phyloP scores from a whole-genome alignment of 768 basidiomycete genomes.

The Fomitopsis pulvina region DNA sequence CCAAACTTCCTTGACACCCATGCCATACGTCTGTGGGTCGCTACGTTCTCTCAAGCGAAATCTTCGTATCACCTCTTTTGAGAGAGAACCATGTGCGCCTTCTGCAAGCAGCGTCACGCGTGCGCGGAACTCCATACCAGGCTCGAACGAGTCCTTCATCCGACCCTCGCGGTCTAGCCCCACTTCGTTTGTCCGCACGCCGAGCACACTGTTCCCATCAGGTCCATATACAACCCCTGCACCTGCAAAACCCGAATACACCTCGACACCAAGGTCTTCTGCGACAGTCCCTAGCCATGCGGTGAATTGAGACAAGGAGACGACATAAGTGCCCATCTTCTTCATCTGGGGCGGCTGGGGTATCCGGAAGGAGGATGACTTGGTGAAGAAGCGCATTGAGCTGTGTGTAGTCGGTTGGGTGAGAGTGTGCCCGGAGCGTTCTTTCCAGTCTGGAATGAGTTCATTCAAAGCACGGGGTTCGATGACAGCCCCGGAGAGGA shows the following conservation, averaged over 20 bases:
- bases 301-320: slow-evolving; percentile 83
- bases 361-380: slow-evolving; percentile 62
- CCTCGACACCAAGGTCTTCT: slow-evolving; percentile 83
- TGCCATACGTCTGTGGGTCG: slow-evolving; percentile 91
- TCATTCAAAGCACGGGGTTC: slow-evolving; percentile 90
- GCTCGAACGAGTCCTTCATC: slow-evolving; percentile 86
- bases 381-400: slow-evolving; percentile 81
- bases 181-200: slow-evolving; percentile 90
- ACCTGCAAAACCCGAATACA: slow-evolving; percentile 97
- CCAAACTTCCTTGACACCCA: slow-evolving; percentile 98
- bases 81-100: slow-evolving; percentile 89
- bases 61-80: slow-evolving; percentile 68
- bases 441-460: slow-evolving; percentile 80
- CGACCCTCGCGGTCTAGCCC: slow-evolving; percentile 73
- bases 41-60: slow-evolving; percentile 63
- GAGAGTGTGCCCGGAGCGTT: slow-evolving; percentile 64
- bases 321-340: slow-evolving; percentile 90
- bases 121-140: slow-evolving; percentile 93
- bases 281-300: slow-evolving; percentile 87
- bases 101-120: slow-evolving; percentile 91
- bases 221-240: slow-evolving; percentile 70
- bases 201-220: slow-evolving; percentile 55
- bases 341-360: slow-evolving; percentile 97
- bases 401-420: slow-evolving; percentile 73
- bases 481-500: slow-evolving; percentile 92